These are phyloP conservation scores for Austropuccinia psidii DNA, from an alignment of 1,284 basidiomycete species.

Conservation along the genomic window DNA sequence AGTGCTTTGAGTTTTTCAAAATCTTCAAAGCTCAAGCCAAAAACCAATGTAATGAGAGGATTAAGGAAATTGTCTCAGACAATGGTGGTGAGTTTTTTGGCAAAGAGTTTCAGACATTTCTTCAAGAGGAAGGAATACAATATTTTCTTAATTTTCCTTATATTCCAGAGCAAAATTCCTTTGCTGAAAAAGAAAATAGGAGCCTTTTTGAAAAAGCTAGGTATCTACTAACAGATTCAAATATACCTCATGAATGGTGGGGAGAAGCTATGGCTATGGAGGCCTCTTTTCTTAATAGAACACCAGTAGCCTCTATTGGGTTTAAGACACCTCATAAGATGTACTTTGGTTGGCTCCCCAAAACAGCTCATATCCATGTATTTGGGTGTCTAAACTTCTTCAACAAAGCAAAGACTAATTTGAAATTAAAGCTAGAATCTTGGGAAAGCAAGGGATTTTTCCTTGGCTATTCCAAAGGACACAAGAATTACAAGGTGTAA, in stretches of 20 bases:
- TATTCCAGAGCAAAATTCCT: conserved; percentile 14
- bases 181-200: conserved; percentile 6
- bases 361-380: neutral
- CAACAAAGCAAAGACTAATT: no score
- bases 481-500: neutral
- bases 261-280: neutral
- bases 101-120: no score
- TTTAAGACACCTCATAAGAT: neutral
- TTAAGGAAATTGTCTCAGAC: no score
- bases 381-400: conserved; percentile 3
- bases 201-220: neutral
- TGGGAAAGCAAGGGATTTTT: neutral
- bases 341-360: neutral
- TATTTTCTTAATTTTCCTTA: conserved; percentile 16
- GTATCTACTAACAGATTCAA: neutral
- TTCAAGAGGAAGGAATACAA: no score
- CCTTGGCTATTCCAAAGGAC: neutral
- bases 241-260: neutral
- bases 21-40: no score
- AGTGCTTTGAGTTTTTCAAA: no score
- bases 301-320: neutral
- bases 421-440: neutral
- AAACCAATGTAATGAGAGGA: no score
- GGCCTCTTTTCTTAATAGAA: neutral
- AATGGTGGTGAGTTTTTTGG: no score